These are phyloP conservation scores for Isatis tinctoria DNA, from an alignment of 345 rosid species.

Conservation along the genomic window DNA sequence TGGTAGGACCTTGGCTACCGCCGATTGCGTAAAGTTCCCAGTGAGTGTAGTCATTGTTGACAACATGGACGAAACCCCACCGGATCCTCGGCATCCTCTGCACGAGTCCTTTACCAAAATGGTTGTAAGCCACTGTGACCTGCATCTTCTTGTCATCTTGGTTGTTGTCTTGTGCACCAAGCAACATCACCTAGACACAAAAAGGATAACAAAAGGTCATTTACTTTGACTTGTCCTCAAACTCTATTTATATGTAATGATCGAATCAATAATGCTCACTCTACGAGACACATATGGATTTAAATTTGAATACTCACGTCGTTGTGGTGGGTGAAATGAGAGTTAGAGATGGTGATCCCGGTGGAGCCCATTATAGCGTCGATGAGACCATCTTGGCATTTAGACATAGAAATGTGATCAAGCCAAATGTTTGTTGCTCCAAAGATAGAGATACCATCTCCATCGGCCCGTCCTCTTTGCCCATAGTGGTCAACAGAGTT, in stretches of 20 bases:
- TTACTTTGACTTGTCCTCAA: background rate
- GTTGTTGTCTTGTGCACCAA: constrained; percentile 53
- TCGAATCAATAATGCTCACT: background rate
- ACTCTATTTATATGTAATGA: background rate
- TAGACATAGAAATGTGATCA: constrained; percentile 74
- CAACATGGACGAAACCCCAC: constrained; percentile 72
- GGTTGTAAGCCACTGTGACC: constrained; percentile 69
- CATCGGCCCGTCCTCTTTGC: constrained; percentile 54
- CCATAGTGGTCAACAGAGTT: constrained; percentile 52
- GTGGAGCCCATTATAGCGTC: constrained; percentile 71
- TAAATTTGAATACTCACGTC: constrained; percentile 38
- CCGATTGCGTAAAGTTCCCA: constrained; percentile 80
- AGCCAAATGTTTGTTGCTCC: constrained; percentile 70
- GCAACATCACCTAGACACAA: constrained; percentile 52
- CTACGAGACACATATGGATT: background rate
- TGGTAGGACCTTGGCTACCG: constrained; percentile 62
- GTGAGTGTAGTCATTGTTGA: constrained; percentile 73
- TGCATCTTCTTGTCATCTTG: constrained; percentile 47
- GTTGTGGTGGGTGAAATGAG: constrained; percentile 70
- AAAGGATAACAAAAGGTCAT: background rate
- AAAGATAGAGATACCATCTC: constrained; percentile 74
- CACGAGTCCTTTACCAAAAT: constrained; percentile 65
- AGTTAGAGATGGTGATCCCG: constrained; percentile 76
- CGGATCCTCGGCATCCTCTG: constrained; percentile 83
- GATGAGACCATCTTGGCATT: constrained; percentile 65